Conservation (phyloP, 1,139 yeast genomes). For the Pichia sp. region DNA sequence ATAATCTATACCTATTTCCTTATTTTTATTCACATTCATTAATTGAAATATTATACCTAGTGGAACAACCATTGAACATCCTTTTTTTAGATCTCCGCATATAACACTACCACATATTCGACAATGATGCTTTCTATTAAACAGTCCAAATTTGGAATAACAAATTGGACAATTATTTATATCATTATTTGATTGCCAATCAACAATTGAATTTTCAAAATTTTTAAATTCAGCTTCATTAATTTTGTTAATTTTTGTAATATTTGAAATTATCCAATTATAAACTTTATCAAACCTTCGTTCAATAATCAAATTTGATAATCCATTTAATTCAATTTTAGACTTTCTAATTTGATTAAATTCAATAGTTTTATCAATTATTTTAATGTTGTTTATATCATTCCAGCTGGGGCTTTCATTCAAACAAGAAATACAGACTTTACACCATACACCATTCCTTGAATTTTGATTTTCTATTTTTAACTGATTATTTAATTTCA, state of each 20-base stretch:
- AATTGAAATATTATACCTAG: constrained; percentile 41
- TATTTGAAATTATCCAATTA: constrained; percentile 14
- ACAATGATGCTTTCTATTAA: constrained; percentile 58
- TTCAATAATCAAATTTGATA: constrained; percentile 54
- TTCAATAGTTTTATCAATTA: constrained; percentile 38
- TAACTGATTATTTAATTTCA: constrained; percentile 42
- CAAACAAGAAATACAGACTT: constrained; percentile 65
- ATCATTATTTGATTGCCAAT: constrained; percentile 60
- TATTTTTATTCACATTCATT: constrained; percentile 17
- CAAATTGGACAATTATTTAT: constrained; percentile 62
- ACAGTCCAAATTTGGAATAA: constrained; percentile 45
- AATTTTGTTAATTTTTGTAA: neutral
- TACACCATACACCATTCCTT: constrained; percentile 55
- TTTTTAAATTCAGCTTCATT: constrained; percentile 12
- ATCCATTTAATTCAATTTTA: constrained; percentile 37
- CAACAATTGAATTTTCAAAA: constrained; percentile 48
- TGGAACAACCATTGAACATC: constrained; percentile 73
- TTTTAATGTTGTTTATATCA: constrained; percentile 32
- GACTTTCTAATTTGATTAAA: constrained; percentile 40
- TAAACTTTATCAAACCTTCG: constrained; percentile 48
- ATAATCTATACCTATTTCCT: neutral
- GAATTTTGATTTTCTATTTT: constrained; percentile 32
- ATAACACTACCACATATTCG: constrained; percentile 65
- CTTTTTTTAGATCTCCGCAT: constrained; percentile 58
- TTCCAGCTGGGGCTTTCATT: constrained; percentile 48